Percentiles rank a stretch among this genome's conserved stretches.
Conservation (phyloP, 331 rosid genomes). For the Malus hybrid region DNA sequence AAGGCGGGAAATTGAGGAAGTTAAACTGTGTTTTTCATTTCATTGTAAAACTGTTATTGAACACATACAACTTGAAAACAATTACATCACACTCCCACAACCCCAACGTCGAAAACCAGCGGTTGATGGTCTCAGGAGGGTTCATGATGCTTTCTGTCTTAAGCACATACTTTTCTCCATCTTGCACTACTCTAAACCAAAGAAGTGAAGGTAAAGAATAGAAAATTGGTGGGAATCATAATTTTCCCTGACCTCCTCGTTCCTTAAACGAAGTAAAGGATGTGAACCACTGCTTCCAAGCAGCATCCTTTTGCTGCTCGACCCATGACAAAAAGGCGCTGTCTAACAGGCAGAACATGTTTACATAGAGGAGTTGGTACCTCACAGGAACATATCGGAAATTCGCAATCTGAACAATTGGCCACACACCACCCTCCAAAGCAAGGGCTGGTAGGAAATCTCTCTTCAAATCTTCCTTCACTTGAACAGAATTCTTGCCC, state of each 20-base stretch:
- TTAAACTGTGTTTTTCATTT: background rate
- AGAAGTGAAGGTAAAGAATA: background rate
- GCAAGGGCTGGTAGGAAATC: constrained; percentile 78
- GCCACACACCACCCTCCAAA: constrained; percentile 93
- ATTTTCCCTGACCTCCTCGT: constrained; percentile 23
- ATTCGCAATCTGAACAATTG: constrained; percentile 73
- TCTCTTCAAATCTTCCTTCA: constrained; percentile 83
- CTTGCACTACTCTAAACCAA: background rate
- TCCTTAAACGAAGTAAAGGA: constrained; percentile 52
- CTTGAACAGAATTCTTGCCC: constrained; percentile 67
- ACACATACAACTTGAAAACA: background rate
- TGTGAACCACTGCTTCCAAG: constrained; percentile 88
- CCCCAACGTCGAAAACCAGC: background rate
- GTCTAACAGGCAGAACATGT: constrained; percentile 85
- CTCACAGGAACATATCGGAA: constrained; percentile 84
- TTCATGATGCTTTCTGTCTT: background rate
- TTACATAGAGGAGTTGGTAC: constrained; percentile 91
- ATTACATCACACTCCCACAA: background rate
- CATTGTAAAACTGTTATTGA: background rate
- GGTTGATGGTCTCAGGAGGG: background rate
- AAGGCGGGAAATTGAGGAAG: no score
- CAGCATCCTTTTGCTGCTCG: constrained; percentile 93
- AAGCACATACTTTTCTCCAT: background rate
- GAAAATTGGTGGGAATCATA: background rate
- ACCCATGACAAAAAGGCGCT: constrained; percentile 95